Evolutionary conservation across 768 basidiomycete genomes (phyloP), one percentile per base, ranked within the genome.

Genomic region (Fistulinella prunicolor): DNA sequence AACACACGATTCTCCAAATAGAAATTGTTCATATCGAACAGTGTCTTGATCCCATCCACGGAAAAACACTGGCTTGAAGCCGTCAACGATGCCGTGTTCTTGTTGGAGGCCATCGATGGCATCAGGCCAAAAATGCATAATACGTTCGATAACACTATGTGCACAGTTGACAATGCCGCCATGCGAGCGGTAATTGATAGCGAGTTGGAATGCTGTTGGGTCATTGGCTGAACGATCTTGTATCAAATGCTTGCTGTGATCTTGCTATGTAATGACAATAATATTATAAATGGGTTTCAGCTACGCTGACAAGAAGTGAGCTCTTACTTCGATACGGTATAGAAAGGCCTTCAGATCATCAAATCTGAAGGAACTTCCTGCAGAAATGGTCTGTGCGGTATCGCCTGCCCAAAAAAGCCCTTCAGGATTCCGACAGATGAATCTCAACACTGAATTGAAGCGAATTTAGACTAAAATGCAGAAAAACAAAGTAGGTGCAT

Each of bases 391-490:
- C 53, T 89, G 87, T 0, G 87, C 85, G 0, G 87, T 88, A 58
- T 89, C 87, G 0, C 88, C 87, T 2, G 85, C 86, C 83, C 85
- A 88, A 52, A 89, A 84, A 17, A 87, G 64, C 0, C 86, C 86
- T 42, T 85, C 69, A 0, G 78, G 74, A 56, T 87, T 87, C 10
- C 64, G 63, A 51, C 83, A 87, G n/a, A 89, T 59, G 0, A 70
- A 69, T 24, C 85, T 69, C 34, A 89, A 62, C 4, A 89, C 86
- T 88, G 47, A 21, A 24, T 7, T 1, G n/a, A n/a, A n/a, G n/a
- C n/a, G n/a, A n/a, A n/a, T n/a, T n/a, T n/a, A n/a, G n/a, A n/a
- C n/a, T n/a, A n/a, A n/a, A n/a, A n/a, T n/a, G n/a, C n/a, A n/a
- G n/a, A 28, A 6, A 28, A 28, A 28, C 28, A 12, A 6, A 30